Evolutionary conservation across 2,329 filamentous ascomycete species (phyloP).

Genomic region (Neoarthrinium moseri): DNA sequence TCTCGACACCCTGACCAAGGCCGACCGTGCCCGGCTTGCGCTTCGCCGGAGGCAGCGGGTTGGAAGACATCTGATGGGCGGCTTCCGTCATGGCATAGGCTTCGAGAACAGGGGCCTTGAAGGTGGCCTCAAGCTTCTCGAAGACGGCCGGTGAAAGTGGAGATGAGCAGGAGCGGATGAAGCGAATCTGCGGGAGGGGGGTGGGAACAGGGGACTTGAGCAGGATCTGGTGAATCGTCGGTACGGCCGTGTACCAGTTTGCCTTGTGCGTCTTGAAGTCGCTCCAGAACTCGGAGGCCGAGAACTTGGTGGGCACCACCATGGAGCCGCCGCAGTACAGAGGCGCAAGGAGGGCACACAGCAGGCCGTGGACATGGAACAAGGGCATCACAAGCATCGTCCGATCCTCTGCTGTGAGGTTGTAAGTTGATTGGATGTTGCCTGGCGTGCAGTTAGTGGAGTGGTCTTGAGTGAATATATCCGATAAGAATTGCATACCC

Average conservation of each 20-base stretch:
- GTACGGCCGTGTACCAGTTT: constrained; percentile 93
- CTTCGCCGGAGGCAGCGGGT: constrained; percentile 67
- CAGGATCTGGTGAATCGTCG: constrained; percentile 87
- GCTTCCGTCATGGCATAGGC: constrained; percentile 94
- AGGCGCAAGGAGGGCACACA: constrained; percentile 78
- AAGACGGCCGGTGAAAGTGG: constrained; percentile 81
- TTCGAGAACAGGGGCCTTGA: constrained; percentile 79
- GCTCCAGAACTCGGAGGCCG: constrained; percentile 77
- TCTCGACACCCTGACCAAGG: constrained; percentile 77
- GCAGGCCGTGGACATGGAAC: constrained; percentile 86
- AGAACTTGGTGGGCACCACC: constrained; percentile 77
- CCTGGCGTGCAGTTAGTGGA: constrained; percentile 33
- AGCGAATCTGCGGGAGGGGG: constrained; percentile 72
- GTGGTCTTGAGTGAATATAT: too few species aligned
- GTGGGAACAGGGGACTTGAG: constrained; percentile 69
- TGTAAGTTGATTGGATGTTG: constrained; percentile 78
- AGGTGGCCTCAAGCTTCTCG: constrained; percentile 72
- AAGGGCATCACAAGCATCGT: constrained; percentile 89
- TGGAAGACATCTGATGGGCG: constrained; percentile 81
- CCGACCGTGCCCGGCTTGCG: constrained; percentile 82
- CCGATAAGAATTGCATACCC: constrained; percentile 43
- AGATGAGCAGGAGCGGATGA: constrained; percentile 85
- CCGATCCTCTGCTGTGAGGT: constrained; percentile 67
- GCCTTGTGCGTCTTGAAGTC: constrained; percentile 73
- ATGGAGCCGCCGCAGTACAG: constrained; percentile 75